Evolutionary conservation across 2,329 filamentous ascomycete genomes (phyloP).

Genomic region (Botrytis elliptica): DNA sequence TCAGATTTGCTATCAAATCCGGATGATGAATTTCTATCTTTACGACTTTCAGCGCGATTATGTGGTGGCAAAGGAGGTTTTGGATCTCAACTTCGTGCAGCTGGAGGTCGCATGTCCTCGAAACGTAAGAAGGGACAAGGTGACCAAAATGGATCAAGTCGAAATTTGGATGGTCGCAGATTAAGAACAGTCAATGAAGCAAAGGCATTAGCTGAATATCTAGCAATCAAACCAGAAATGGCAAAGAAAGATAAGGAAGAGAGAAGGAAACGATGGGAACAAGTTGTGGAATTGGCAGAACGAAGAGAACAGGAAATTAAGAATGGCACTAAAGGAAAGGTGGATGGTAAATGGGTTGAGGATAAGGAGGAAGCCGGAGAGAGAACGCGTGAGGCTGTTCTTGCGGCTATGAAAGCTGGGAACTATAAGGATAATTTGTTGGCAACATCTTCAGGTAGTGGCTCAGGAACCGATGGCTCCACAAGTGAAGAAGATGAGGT

Average conservation of each 20-base stretch:
- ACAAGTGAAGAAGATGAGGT: slow-evolving; percentile 37
- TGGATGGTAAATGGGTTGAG: slow-evolving; percentile 94
- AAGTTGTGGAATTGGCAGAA: slow-evolving; percentile 83
- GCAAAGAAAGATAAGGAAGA: slow-evolving; percentile 90
- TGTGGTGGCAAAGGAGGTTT: slow-evolving; percentile 97
- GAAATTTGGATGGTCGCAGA: slow-evolving; percentile 88
- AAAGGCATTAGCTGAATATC: slow-evolving; percentile 90
- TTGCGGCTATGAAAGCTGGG: slow-evolving; percentile 66
- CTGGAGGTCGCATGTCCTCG: slow-evolving; percentile 97
- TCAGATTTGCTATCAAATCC: slow-evolving; percentile 57
- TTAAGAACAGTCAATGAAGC: slow-evolving; percentile 92
- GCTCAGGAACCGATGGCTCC: slow-evolving; percentile 31
- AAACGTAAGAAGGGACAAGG: slow-evolving; percentile 76
- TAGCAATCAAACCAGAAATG: slow-evolving; percentile 96
- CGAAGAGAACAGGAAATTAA: slow-evolving; percentile 79
- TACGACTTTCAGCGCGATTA: slow-evolving; percentile 76
- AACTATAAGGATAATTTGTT: slow-evolving; percentile 61
- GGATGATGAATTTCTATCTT: slow-evolving; percentile 70
- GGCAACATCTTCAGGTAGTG: slow-evolving; percentile 42
- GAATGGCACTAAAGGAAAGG: slow-evolving; percentile 65
- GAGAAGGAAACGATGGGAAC: slow-evolving; percentile 79
- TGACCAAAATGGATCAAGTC: slow-evolving; percentile 84
- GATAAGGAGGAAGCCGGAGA: slow-evolving; percentile 88
- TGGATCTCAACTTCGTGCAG: slow-evolving; percentile 92
- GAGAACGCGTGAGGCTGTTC: slow-evolving; percentile 74